phyloP scores from a whole-genome alignment of 2,329 filamentous ascomycete genomes.

The Pseudocercospora vitis region DNA sequence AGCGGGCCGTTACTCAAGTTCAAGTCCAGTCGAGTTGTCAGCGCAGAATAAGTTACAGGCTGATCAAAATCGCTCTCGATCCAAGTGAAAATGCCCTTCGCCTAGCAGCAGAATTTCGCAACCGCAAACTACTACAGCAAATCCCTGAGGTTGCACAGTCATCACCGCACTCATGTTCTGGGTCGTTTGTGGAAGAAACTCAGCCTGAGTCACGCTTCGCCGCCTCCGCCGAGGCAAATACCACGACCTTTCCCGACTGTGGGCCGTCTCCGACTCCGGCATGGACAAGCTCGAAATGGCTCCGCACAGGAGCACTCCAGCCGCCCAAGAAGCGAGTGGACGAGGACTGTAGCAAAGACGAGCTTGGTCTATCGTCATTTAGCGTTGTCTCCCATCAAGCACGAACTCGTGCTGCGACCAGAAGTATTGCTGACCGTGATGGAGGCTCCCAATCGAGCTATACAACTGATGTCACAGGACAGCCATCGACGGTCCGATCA shows the following conservation, averaged over 20 bases:
- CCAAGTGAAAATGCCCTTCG: conserved; percentile 26
- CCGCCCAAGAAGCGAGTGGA: conserved; percentile 23
- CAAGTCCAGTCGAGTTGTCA: conserved; percentile 24
- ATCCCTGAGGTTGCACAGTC: conserved; percentile 7
- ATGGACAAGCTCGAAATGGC: conserved; percentile 30
- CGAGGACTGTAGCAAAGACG: conserved; percentile 29
- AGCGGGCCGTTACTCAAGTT: conserved; percentile 14
- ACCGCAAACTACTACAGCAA: conserved; percentile 6
- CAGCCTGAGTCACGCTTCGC: conserved; percentile 5
- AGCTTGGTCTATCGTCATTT: conserved; percentile 25
- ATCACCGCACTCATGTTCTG: conserved; percentile 20
- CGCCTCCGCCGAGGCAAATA: conserved; percentile 5
- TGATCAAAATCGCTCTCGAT: conserved; percentile 15
- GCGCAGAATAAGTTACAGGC: conserved; percentile 16
- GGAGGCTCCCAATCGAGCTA: conserved; percentile 2
- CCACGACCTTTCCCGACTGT: conserved; percentile 19
- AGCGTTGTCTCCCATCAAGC: conserved; percentile 21
- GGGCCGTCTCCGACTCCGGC: conserved; percentile 28
- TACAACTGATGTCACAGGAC: not conserved
- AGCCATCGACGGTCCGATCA: not conserved
- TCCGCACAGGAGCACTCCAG: conserved; percentile 21
- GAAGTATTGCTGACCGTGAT: not conserved
- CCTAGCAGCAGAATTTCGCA: conserved; percentile 21
- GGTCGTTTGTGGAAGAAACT: conserved; percentile 18
- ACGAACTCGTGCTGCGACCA: not conserved